Evolutionary conservation across 176 grass and related monocot genomes (phyloP), one percentile per base, ranked within the genome.

Genomic region (Hsuehochloa calcarea): DNA sequence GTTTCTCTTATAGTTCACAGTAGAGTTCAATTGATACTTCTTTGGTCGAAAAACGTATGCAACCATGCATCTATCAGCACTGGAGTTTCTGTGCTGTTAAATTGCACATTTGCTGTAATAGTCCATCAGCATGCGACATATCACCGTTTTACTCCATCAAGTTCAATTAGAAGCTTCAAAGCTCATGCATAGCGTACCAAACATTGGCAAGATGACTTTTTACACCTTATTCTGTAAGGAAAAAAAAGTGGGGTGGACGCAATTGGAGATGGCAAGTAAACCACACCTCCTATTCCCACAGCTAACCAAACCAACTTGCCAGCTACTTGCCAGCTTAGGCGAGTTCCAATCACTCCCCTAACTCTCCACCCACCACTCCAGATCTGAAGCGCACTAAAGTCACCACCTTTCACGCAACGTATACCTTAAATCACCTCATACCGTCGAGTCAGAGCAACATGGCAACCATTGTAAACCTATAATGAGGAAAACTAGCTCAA

Each of bases 371-470:
- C 65, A 88, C 23, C 65, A 45, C 12, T 65, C 39, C 22, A 80
- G 59, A 89, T 89, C 87, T 46, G 27, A 38, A 85, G 61, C 68
- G 63, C 61, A 40, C 59, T 68, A 60, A 59, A 45, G 22, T 34
- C 59, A 49, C 58, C 46, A 20, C 23, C 23, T 55, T 58, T 27
- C 39, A 66, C 3, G 25, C 62, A 77, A 64, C 19, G 11, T 59
- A 66, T 19, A 61, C 8, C 15, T 25, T 41, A 44, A 61, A 70
- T 85, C 19, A 11, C 64, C 10, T 59, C 13, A 12, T 34, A 46
- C 20, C 39, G 13, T 79, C 72, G 25, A 69, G 64, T 70, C 34
- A 20, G 46, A 25, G 1, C 49, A 68, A 55, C 47, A 37, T 38
- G 4, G 19, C 68, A 38, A 31, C 63, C 22, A 22, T 6, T 34